phyloP scores from a whole-genome alignment of 1,139 yeast genomes.

The Pichia sp. region DNA sequence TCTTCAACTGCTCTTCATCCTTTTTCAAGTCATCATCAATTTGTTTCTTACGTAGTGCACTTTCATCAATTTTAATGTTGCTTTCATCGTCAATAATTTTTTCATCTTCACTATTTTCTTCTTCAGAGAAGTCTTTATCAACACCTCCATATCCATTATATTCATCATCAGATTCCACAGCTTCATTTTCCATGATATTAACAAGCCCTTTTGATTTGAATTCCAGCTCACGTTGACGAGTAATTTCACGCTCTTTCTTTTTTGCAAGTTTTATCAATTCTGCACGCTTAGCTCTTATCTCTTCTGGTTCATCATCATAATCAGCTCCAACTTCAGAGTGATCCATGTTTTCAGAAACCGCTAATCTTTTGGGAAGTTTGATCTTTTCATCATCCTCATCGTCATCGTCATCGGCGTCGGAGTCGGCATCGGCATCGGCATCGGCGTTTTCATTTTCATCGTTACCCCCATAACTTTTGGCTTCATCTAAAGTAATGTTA shows the following conservation, averaged over 20 bases:
- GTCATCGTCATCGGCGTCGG: neutral
- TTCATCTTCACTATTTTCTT: conserved; percentile 70
- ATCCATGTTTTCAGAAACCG: neutral
- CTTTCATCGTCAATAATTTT: conserved; percentile 71
- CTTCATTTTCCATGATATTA: conserved; percentile 71
- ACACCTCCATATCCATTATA: conserved; percentile 87
- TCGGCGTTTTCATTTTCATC: neutral
- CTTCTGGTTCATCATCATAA: conserved; percentile 22
- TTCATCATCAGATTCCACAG: conserved; percentile 95
- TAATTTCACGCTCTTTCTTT: conserved; percentile 21
- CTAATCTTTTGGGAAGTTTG: neutral
- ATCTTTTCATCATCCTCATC: conserved; percentile 6
- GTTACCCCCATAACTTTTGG: neutral
- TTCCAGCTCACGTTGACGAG: conserved; percentile 36
- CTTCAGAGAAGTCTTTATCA: conserved; percentile 54
- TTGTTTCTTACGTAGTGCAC: conserved; percentile 50
- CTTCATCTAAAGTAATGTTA: too few species aligned
- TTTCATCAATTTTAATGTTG: conserved; percentile 49
- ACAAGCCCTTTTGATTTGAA: conserved; percentile 44
- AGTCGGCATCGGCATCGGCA: too few species aligned
- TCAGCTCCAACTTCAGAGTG: conserved; percentile 9
- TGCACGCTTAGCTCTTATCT: conserved; percentile 14
- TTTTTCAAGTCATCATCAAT: conserved; percentile 61
- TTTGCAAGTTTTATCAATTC: conserved; percentile 17
- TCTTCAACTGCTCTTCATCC: conserved; percentile 66